Percentiles rank a stretch among this genome's conserved stretches.
Conservation (phyloP, 148 eudicot species). For the Rhododendron ferrugineum region DNA sequence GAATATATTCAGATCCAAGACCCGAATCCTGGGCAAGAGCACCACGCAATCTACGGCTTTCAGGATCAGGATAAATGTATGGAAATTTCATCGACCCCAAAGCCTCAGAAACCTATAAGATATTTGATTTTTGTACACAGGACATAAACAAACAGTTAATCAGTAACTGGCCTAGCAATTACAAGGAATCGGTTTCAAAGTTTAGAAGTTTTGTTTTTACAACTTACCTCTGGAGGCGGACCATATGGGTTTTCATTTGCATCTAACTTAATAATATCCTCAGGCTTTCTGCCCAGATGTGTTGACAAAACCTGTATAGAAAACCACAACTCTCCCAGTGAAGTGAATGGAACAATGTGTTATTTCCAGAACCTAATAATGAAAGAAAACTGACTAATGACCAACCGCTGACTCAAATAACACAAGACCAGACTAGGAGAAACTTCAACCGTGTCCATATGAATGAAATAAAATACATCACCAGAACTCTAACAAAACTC, state of each 20-base stretch:
- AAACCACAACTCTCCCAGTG: not conserved
- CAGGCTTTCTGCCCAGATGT: slow-evolving; percentile 92
- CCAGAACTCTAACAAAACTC: not conserved
- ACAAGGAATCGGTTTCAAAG: not conserved
- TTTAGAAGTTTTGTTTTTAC: not conserved
- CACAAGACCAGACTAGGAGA: not conserved
- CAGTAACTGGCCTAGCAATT: not conserved
- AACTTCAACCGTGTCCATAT: not conserved
- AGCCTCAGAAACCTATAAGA: slow-evolving; percentile 77
- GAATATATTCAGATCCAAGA: slow-evolving; percentile 78
- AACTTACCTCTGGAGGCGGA: slow-evolving; percentile 96
- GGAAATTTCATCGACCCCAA: slow-evolving; percentile 81
- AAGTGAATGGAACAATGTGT: not conserved
- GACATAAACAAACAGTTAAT: not conserved
- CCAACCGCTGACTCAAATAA: not conserved
- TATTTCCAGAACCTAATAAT: not conserved
- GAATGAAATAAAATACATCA: not conserved
- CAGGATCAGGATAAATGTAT: slow-evolving; percentile 93
- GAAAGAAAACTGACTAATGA: not conserved
- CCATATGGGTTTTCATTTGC: slow-evolving; percentile 98
- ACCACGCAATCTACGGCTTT: slow-evolving; percentile 84
- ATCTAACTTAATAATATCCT: slow-evolving; percentile 86
- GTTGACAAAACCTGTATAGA: slow-evolving; percentile 72
- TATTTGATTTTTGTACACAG: not conserved
- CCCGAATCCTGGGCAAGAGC: slow-evolving; percentile 95